A percentile compares a stretch with the other conserved stretches of the same genome.
Conservation (phyloP, 2,329 filamentous ascomycete genomes). For the Diaporthe citriasiana region DNA sequence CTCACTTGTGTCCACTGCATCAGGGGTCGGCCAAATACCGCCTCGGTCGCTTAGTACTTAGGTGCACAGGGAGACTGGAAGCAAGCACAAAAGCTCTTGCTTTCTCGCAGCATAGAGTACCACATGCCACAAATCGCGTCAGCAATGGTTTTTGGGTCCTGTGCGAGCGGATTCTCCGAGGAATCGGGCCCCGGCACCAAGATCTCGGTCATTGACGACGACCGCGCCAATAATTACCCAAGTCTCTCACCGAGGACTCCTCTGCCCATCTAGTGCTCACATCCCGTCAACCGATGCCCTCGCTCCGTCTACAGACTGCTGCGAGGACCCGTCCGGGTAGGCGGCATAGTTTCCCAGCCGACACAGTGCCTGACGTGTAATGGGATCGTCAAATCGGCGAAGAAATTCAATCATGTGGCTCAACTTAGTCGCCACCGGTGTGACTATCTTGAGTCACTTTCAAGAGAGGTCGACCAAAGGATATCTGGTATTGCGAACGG, state of each 20-base stretch:
- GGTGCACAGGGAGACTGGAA: background rate
- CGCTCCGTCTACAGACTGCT: background rate
- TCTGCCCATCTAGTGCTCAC: background rate
- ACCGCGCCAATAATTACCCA: constrained; percentile 27
- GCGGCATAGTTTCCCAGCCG: background rate
- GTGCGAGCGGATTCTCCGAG: constrained; percentile 4
- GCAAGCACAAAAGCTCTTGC: background rate
- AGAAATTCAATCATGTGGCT: constrained; percentile 32
- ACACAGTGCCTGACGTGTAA: constrained; percentile 25
- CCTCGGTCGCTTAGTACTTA: background rate
- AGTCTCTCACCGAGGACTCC: constrained; percentile 22
- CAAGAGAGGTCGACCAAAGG: constrained; percentile 2
- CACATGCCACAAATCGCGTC: constrained; percentile 14
- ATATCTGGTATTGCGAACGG: constrained; percentile 16
- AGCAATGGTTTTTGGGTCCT: background rate
- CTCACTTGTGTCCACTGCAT: background rate
- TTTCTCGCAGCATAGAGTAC: background rate
- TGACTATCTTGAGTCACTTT: constrained; percentile 20
- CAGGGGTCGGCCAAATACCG: constrained; percentile 11
- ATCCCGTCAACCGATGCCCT: background rate
- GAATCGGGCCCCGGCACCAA: constrained; percentile 8
- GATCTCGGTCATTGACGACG: constrained; percentile 2
- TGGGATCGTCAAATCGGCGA: constrained; percentile 10
- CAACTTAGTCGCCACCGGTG: constrained; percentile 28
- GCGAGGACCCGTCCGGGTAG: constrained; percentile 7